Evolutionary conservation across 75 land plant genomes (phyloP).

Genomic region (Adiantum capillusveneris): DNA sequence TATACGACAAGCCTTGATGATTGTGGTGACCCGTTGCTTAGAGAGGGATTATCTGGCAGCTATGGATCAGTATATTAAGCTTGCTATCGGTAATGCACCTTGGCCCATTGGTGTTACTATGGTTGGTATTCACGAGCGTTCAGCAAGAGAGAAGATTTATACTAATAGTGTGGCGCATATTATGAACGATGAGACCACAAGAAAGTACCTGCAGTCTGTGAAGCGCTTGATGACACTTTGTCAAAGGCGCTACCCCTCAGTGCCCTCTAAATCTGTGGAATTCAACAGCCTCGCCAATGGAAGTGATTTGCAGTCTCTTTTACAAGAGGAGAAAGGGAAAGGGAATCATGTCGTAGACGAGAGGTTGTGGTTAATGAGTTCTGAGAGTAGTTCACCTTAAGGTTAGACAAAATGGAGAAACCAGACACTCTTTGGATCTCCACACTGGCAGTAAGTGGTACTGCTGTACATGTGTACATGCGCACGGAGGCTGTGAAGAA

Average conservation of each 20-base stretch:
- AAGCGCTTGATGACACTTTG: constrained; percentile 95
- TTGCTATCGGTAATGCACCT: constrained; percentile 98
- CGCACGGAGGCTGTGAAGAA: too few relatives aligned
- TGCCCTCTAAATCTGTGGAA: constrained; percentile 94
- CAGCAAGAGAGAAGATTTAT: constrained; percentile 97
- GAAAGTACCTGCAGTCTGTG: constrained; percentile 90
- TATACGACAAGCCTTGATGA: constrained; percentile 70
- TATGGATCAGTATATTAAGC: constrained; percentile 94
- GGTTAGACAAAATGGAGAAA: too few relatives aligned
- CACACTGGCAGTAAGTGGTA: too few relatives aligned
- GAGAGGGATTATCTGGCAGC: constrained; percentile 89
- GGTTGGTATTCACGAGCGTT: constrained; percentile 99
- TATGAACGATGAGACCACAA: constrained; percentile 98
- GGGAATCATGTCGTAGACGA: constrained; percentile 46
- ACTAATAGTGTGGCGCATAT: constrained; percentile 99
- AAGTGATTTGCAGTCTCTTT: constrained; percentile 84
- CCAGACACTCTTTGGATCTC: too few relatives aligned
- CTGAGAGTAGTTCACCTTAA: constrained; percentile 3
- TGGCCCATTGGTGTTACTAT: constrained; percentile 99
- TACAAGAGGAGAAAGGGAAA: constrained; percentile 46
- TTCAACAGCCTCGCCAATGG: constrained; percentile 98
- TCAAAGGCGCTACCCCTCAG: constrained; percentile 83
- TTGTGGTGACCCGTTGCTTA: constrained; percentile 79
- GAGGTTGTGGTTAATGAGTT: constrained; percentile 50
- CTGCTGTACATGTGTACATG: too few relatives aligned